A percentile compares a stretch with the other conserved stretches of the same genome.
phyloP scores from a whole-genome alignment of 371 early-diverging fungal genomes.

The Actinomucor elegans region DNA sequence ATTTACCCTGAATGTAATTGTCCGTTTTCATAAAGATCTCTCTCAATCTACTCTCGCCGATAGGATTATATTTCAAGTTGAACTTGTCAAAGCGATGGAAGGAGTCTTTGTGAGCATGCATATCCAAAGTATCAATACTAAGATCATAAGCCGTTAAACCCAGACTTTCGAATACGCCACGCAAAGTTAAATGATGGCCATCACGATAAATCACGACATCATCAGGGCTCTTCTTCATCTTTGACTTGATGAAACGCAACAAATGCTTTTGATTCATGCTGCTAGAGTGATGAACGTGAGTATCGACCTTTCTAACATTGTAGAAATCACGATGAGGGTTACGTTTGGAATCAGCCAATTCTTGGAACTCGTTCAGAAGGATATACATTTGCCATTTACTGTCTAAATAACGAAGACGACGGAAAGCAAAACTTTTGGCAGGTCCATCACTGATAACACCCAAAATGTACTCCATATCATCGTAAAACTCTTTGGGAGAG shows the following conservation, averaged over 20 bases:
- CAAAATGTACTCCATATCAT: slow-evolving; percentile 47
- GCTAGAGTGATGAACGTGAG: slow-evolving; percentile 95
- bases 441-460: slow-evolving; percentile 89
- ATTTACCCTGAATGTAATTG: slow-evolving; percentile 90
- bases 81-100: slow-evolving; percentile 97
- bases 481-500: slow-evolving; percentile 69
- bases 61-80: slow-evolving; percentile 97
- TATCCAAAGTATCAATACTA: slow-evolving; percentile 96
- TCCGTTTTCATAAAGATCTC: slow-evolving; percentile 97
- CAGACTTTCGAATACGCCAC: slow-evolving; percentile 89
- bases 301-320: slow-evolving; percentile 98
- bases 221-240: slow-evolving; percentile 83
- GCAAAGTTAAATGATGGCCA: slow-evolving; percentile 68
- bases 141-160: slow-evolving; percentile 95
- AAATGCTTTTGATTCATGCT: slow-evolving; percentile 99
- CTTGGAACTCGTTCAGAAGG: slow-evolving; percentile 90
- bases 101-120: slow-evolving; percentile 91
- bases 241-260: slow-evolving; percentile 96
- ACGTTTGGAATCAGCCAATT: slow-evolving; percentile 87
- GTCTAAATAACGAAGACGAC: slow-evolving; percentile 93
- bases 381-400: slow-evolving; percentile 94
- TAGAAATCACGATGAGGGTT: slow-evolving; percentile 98
- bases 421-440: slow-evolving; percentile 92
- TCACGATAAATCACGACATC: slow-evolving; percentile 83
- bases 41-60: slow-evolving; percentile 76